These are phyloP conservation scores for Aureobasidium sp. DNA, from an alignment of 2,329 filamentous ascomycete genomes.

Conservation along the genomic window DNA sequence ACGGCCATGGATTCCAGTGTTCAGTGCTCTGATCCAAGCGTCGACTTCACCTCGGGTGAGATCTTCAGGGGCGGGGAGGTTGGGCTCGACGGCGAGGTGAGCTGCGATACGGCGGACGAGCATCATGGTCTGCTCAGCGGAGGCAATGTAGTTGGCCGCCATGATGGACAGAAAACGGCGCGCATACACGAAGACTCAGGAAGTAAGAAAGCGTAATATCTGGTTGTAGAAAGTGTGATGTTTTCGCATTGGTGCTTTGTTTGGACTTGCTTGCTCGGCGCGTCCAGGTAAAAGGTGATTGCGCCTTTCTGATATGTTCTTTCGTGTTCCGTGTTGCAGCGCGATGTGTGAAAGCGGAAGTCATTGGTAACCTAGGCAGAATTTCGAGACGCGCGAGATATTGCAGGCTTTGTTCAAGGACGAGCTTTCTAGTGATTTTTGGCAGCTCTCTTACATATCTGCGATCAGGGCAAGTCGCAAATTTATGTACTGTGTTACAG, in stretches of 20 bases:
- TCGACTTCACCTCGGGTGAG: slow-evolving; percentile 3
- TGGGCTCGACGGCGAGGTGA: not conserved
- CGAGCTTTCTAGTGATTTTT: not conserved
- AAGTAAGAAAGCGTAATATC: not conserved
- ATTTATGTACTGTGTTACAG: not conserved
- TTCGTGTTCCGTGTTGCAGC: not conserved
- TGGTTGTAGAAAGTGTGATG: not conserved
- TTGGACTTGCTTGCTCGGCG: not conserved
- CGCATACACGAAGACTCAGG: not conserved
- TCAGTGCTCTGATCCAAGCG: not conserved
- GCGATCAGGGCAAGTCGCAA: not conserved
- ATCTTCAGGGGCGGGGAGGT: not conserved
- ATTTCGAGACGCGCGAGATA: not conserved
- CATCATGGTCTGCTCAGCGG: not conserved
- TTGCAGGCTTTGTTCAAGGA: not conserved
- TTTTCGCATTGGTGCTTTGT: not conserved
- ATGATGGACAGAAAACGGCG: not conserved
- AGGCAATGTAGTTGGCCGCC: not conserved
- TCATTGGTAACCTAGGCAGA: not conserved
- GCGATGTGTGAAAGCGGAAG: not conserved
- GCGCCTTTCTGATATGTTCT: not conserved
- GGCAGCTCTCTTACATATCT: too few species aligned
- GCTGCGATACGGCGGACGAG: not conserved
- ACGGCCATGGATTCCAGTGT: not conserved
- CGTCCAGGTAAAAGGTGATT: not conserved